Evolutionary conservation across 2,329 filamentous ascomycete species (phyloP), one percentile per base, ranked within the genome.

Genomic region (Pseudohalonectria lignicola): DNA sequence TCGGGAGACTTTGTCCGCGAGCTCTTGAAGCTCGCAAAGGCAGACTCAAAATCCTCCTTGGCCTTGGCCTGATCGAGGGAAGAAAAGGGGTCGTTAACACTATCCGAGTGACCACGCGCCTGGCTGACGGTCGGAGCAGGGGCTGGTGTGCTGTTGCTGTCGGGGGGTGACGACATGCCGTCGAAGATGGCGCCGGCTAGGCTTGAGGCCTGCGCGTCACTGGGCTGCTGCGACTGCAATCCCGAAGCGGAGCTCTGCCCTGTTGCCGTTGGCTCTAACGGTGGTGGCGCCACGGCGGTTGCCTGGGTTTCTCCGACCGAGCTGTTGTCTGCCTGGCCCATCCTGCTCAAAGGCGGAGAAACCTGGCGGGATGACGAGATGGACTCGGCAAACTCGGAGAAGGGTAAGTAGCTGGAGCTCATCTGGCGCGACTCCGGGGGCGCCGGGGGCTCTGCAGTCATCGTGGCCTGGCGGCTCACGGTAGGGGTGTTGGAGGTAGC

Each of bases 1-100:
- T 9, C 31, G 19, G 49, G 47, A 29, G 54, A 50, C 40, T 64
- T 68, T 35, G 45, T 50, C 43, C 68, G 69, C 34, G 67, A 61
- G 34, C 62, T 67, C 38, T 68, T 67, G 49, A 92, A 90, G 40
- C 79, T 80, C 31, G 82, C 83, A 63, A 93, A 93, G 2, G 86
- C 86, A 43, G 80, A 79, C 53, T 93, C 86, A 48, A 93, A 92
- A 49, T 92, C 86, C 36, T 84, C 79, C 61, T 86, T 86, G 30
- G 77, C 74, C 57, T 76, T 77, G 39, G 65, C 66, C 41, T 73
- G 62, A 39, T 74, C 69, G 43, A 69, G 56, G 20, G 62, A 61
- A 5, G 59, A 60, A 41, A 80, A 80, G 6, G 73, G 66, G 47
- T 75, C 72, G 8, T 25, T 25, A 49, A 59, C 32, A 43, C 50